Percentiles rank a stretch among this genome's conserved stretches.
phyloP scores from a whole-genome alignment of 345 rosid genomes.

The Eucalyptus cloeziana region DNA sequence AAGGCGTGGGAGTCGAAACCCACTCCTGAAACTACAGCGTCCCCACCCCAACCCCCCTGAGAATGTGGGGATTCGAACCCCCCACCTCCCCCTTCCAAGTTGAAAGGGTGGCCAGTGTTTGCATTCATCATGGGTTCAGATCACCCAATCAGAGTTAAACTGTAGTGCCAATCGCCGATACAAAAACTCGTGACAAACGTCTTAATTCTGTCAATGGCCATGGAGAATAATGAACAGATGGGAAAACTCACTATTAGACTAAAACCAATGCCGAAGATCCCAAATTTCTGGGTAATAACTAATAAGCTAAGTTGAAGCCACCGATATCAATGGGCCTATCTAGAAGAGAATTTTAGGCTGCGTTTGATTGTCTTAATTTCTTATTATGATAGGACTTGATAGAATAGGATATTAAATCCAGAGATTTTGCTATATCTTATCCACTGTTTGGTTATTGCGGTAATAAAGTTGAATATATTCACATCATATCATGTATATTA shows the following conservation, averaged over 20 bases:
- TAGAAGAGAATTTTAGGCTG: neutral
- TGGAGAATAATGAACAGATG: neutral
- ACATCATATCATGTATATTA: too few relatives aligned
- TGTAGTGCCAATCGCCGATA: neutral
- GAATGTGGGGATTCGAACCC: too few relatives aligned
- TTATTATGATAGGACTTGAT: accelerated
- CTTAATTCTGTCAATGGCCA: neutral
- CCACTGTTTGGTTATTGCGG: accelerated
- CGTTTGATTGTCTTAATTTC: accelerated
- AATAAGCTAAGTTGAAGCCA: neutral
- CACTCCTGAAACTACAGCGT: too few relatives aligned
- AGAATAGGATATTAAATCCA: accelerated
- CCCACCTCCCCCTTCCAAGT: too few relatives aligned
- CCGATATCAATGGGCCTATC: accelerated
- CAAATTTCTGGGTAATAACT: neutral
- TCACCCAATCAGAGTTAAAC: neutral
- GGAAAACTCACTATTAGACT: neutral
- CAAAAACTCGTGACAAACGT: neutral
- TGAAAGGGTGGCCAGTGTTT: too few relatives aligned
- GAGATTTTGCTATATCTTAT: accelerated
- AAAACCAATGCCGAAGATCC: neutral
- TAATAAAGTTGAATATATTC: too few relatives aligned
- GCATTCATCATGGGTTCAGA: neutral
- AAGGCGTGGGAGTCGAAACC: too few relatives aligned
- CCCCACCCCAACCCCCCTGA: too few relatives aligned